A percentile compares a stretch with the other conserved stretches of the same genome.
phyloP scores from a whole-genome alignment of 2,329 filamentous ascomycete genomes.

The Calycina herbarum region DNA sequence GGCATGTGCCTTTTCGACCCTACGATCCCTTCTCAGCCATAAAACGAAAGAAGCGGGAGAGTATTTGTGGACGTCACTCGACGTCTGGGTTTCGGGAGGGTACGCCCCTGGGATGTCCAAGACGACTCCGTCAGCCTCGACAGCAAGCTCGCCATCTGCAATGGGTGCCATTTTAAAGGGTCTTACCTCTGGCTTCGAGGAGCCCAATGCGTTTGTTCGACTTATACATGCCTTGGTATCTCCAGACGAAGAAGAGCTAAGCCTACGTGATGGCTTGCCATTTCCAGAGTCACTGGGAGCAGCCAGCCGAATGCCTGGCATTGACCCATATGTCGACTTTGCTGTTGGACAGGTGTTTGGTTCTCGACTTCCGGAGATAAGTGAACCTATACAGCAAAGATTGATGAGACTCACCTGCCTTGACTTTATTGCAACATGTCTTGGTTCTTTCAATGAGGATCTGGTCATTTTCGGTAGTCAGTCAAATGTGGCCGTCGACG shows the following conservation, averaged over 20 bases:
- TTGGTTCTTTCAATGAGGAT: conserved; percentile 91
- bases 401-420: conserved; percentile 79
- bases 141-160: conserved; percentile 36
- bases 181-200: conserved; percentile 77
- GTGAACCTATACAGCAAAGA: conserved; percentile 67
- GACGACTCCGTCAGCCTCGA: conserved; percentile 30
- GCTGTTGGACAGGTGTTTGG: conserved; percentile 77
- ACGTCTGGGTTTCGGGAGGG: conserved; percentile 72
- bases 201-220: conserved; percentile 79
- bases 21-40: conserved; percentile 72
- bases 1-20: conserved; percentile 78
- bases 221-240: conserved; percentile 71
- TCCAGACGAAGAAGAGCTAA: conserved; percentile 60
- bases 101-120: conserved; percentile 49
- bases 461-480: conserved; percentile 82
- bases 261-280: conserved; percentile 72
- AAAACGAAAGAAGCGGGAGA: conserved; percentile 69
- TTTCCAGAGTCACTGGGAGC: conserved; percentile 86
- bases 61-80: conserved; percentile 77
- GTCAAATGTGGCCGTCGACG: conserved; percentile 73
- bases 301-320: conserved; percentile 76
- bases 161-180: conserved; percentile 71
- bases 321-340: conserved; percentile 92
- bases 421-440: conserved; percentile 75
- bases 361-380: conserved; percentile 54